phyloP scores from a whole-genome alignment of 225 moss, liverwort and hornwort species.

The Pleurozium schreberi region DNA sequence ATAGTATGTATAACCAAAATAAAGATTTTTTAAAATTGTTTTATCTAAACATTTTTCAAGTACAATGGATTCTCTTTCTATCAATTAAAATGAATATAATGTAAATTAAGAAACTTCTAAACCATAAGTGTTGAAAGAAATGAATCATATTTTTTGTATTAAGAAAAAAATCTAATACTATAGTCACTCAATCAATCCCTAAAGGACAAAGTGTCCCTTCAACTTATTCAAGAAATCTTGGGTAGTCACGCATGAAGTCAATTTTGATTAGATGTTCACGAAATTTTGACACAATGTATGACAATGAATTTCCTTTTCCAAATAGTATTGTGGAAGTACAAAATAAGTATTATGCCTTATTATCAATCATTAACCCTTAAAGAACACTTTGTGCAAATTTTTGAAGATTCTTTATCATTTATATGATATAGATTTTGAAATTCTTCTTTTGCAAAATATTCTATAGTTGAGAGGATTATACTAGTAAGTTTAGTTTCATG shows the following conservation, averaged over 20 bases:
- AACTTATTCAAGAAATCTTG: not conserved
- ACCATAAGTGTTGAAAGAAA: not conserved
- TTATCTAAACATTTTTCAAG: no score
- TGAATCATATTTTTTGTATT: not conserved
- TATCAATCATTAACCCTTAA: not conserved
- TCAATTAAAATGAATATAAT: not conserved
- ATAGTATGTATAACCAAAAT: no score
- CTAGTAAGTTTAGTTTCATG: not conserved
- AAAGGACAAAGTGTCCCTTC: not conserved
- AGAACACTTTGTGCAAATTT: not conserved
- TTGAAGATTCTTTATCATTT: not conserved
- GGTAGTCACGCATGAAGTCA: not conserved
- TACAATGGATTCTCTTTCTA: not conserved
- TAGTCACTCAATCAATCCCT: not conserved
- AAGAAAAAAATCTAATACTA: no score
- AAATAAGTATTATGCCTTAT: not conserved
- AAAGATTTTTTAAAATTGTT: not conserved
- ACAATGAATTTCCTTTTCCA: not conserved
- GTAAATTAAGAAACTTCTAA: no score
- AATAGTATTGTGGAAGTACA: accelerated
- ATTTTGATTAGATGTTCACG: accelerated
- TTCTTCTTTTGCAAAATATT: not conserved
- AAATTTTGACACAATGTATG: not conserved
- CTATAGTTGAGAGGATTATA: not conserved
- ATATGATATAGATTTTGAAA: not conserved